Base-by-base conservation (phyloP, 2,329 filamentous ascomycete genomes). In the Erysiphe pulchra region DNA sequence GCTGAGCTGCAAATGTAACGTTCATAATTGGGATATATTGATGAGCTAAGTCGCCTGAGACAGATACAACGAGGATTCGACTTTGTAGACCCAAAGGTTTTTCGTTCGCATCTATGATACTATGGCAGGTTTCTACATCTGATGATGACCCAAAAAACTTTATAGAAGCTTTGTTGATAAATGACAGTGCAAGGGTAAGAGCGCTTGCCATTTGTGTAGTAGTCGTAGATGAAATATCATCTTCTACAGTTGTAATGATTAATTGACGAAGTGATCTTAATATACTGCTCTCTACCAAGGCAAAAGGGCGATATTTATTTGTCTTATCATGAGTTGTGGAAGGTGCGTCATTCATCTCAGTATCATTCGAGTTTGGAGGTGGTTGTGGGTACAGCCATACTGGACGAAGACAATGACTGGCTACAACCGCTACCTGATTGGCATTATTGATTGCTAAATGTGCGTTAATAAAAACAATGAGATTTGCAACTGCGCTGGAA, bases 21-120 rank as follows among this genome's bases (percentile, higher is more conserved):
- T 98, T 98, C 90, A 98, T 98, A 53, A 92, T 90, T 0, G 87
- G 80, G 47, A 98, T 98, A 64, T 98, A 98, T 61, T 95, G 77
- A 49, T 73, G 80, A 5, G 85, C 76, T 0, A 92, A 73, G 55
- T 87, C 81, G 38, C 71, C 84, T 42, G 83, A 92, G 4, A 94
- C 85, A 42, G 82, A 92, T 46, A 98, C 61, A 50, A 95, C 77
- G 46, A 98, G 70, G 55, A 98, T 92, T 49, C 90, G 80, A 13
- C 78, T 79, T 52, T 81, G 77, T 17, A 90, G 66, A 16, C 71
- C 66, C 2, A 63, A 56, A 49, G 64, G 52, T 52, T 60, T 53
- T 28, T 55, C 53, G 13, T 44, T 48, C 8, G 49, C 47, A 42
- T 52, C 47, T 39, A 50, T 48, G 37, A 46, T 47, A 24, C 53